These are phyloP conservation scores for Xylariales sp. DNA, from an alignment of 2,329 filamentous ascomycete species.

Conservation along the genomic window DNA sequence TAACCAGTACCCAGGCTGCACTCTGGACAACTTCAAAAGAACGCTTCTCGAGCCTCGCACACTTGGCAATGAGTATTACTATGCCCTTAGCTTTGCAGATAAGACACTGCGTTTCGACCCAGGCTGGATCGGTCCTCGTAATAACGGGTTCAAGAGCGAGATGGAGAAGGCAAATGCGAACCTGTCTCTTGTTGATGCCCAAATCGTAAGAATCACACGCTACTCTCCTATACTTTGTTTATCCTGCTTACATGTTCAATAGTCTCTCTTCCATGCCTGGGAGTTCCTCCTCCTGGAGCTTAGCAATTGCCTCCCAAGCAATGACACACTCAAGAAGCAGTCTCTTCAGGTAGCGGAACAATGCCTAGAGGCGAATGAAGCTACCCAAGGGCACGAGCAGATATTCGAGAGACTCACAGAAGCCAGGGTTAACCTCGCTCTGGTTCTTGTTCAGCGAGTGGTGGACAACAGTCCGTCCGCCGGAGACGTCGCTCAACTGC, in stretches of 20 bases:
- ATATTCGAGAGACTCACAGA: conserved; percentile 79
- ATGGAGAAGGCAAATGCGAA: conserved; percentile 87
- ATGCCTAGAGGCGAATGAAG: conserved; percentile 74
- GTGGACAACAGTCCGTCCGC: conserved; percentile 51
- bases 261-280: conserved; percentile 84
- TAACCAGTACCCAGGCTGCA: conserved; percentile 68
- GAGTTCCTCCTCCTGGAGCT: conserved; percentile 83
- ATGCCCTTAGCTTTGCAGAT: conserved; percentile 71
- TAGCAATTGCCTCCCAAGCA: conserved; percentile 56
- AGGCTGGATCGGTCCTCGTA: conserved; percentile 66
- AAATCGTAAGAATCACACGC: conserved; percentile 61
- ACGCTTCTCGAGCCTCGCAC: conserved; percentile 61
- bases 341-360: conserved; percentile 72
- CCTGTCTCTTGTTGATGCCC: conserved; percentile 85
- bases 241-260: conserved; percentile 19
- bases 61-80: conserved; percentile 77
- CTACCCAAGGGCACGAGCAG: conserved; percentile 66
- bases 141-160: conserved; percentile 75
- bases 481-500: conserved; percentile 47
- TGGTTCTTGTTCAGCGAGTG: conserved; percentile 77
- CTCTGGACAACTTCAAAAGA: conserved; percentile 75
- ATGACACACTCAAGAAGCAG: conserved; percentile 56
- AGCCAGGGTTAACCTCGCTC: conserved; percentile 72
- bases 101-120: conserved; percentile 73
- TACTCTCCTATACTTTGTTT: neutral